A percentile compares a stretch with the other conserved stretches of the same genome.
These are phyloP conservation scores for Coemansia sp. DNA, from an alignment of 192 early-diverging fungal species.

Conservation along the genomic window DNA sequence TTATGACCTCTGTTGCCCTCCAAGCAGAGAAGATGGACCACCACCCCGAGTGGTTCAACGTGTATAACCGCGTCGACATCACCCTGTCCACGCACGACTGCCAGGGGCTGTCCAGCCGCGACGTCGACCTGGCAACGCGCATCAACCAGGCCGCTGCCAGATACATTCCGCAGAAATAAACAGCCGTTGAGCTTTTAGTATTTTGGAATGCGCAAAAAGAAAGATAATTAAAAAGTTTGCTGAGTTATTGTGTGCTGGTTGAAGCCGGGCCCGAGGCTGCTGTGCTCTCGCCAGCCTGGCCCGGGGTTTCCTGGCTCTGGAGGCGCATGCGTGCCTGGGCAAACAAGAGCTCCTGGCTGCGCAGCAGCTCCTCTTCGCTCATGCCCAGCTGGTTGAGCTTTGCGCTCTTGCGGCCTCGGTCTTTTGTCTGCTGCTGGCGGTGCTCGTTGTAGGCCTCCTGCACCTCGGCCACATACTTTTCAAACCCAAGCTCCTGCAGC, in stretches of 20 bases:
- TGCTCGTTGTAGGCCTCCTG: conserved; percentile 88
- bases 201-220: not conserved
- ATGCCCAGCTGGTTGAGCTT: conserved; percentile 77
- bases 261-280: too few relatives aligned
- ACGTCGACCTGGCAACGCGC: conserved; percentile 74
- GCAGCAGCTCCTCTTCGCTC: conserved; percentile 79
- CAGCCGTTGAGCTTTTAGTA: not conserved
- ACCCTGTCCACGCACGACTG: conserved; percentile 91
- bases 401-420: conserved; percentile 77
- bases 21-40: conserved; percentile 91
- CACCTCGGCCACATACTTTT: conserved; percentile 84
- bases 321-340: conserved; percentile 78
- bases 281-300: conserved; percentile 14
- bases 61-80: conserved; percentile 90
- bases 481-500: conserved; percentile 87
- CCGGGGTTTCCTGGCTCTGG: conserved; percentile 51
- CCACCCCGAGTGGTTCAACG: conserved; percentile 96
- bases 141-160: conserved; percentile 54
- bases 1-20: conserved; percentile 91
- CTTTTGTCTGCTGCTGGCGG: conserved; percentile 72
- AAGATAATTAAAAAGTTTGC: too few relatives aligned
- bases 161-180: not conserved
- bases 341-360: conserved; percentile 86
- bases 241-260: conserved; percentile 4
- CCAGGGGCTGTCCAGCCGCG: conserved; percentile 73